Percentiles rank a stretch among this genome's conserved stretches.
phyloP scores from a whole-genome alignment of 2,329 filamentous ascomycete genomes.

The Fusarium sp. region DNA sequence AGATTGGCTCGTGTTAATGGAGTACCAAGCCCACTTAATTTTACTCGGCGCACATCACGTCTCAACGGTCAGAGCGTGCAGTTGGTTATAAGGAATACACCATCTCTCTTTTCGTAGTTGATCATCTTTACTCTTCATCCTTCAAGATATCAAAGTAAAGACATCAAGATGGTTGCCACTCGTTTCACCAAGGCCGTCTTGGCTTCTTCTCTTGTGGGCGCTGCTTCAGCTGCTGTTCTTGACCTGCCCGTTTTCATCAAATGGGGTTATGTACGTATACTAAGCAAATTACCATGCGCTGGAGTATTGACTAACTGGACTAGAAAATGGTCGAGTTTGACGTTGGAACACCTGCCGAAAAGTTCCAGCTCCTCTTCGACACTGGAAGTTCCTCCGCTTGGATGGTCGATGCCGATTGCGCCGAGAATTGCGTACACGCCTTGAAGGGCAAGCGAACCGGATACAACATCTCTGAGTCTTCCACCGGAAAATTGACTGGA shows the following conservation, averaged over 20 bases:
- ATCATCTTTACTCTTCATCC: background rate
- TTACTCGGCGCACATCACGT: background rate
- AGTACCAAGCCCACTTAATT: background rate
- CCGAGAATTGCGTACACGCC: slow-evolving; percentile 42
- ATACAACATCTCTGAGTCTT: slow-evolving; percentile 45
- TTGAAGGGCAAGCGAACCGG: slow-evolving; percentile 44
- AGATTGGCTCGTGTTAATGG: slow-evolving; percentile 26
- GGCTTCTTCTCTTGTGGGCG: background rate
- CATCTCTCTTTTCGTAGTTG: background rate
- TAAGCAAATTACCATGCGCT: fast-evolving
- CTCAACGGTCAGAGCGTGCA: background rate
- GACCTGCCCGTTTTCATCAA: slow-evolving; percentile 15
- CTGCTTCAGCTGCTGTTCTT: slow-evolving; percentile 20
- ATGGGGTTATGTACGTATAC: slow-evolving; percentile 24
- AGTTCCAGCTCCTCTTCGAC: slow-evolving; percentile 48
- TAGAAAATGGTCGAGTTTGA: slow-evolving; percentile 21
- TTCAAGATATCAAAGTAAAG: background rate
- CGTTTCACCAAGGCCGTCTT: slow-evolving; percentile 13
- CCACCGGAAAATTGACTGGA: slow-evolving; percentile 40
- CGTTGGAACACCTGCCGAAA: slow-evolving; percentile 46
- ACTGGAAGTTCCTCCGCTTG: slow-evolving; percentile 52
- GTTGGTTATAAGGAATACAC: background rate
- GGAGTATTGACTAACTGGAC: background rate
- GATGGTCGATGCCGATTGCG: slow-evolving; percentile 46
- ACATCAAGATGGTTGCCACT: background rate